Percentiles rank a stretch among this genome's conserved stretches.
These are phyloP conservation scores for Nakataea oryzae DNA, from an alignment of 2,329 filamentous ascomycete genomes.

Conservation along the genomic window DNA sequence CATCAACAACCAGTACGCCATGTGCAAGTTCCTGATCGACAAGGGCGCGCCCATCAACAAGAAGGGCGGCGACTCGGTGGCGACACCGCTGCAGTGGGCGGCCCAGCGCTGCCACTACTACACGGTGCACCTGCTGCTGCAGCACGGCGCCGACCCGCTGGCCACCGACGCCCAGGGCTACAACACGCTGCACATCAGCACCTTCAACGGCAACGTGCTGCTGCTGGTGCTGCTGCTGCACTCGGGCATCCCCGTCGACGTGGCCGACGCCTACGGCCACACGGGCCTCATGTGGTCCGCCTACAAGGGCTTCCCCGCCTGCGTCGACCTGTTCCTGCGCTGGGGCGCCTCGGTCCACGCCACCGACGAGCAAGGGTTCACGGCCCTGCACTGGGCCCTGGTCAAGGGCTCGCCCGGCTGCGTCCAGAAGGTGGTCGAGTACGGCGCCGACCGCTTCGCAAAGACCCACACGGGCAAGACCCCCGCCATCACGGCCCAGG, in stretches of 20 bases:
- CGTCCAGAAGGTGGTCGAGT: conserved; percentile 89
- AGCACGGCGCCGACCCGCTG: conserved; percentile 85
- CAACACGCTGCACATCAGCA: conserved; percentile 94
- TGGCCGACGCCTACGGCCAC: conserved; percentile 80
- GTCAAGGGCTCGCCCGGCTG: conserved; percentile 87
- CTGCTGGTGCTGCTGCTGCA: conserved; percentile 83
- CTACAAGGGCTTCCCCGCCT: conserved; percentile 90
- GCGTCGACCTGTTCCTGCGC: conserved; percentile 82
- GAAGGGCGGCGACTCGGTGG: conserved; percentile 89
- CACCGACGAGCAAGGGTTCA: conserved; percentile 85
- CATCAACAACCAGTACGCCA: conserved; percentile 96
- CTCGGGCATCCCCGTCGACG: conserved; percentile 90
- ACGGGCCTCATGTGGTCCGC: conserved; percentile 98
- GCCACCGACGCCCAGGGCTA: conserved; percentile 92
- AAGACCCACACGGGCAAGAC: conserved; percentile 87
- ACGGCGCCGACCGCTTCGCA: conserved; percentile 86
- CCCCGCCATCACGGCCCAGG: conserved; percentile 71
- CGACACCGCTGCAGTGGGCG: conserved; percentile 93
- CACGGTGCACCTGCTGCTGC: conserved; percentile 82
- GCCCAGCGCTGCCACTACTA: conserved; percentile 96
- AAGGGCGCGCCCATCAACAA: conserved; percentile 83
- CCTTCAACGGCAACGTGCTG: conserved; percentile 91
- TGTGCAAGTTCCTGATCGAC: conserved; percentile 89
- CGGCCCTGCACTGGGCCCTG: conserved; percentile 89
- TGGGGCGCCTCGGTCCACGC: conserved; percentile 95